Conservation (phyloP, 2,329 filamentous ascomycete species). For the Pseudomassariella vexata region DNA sequence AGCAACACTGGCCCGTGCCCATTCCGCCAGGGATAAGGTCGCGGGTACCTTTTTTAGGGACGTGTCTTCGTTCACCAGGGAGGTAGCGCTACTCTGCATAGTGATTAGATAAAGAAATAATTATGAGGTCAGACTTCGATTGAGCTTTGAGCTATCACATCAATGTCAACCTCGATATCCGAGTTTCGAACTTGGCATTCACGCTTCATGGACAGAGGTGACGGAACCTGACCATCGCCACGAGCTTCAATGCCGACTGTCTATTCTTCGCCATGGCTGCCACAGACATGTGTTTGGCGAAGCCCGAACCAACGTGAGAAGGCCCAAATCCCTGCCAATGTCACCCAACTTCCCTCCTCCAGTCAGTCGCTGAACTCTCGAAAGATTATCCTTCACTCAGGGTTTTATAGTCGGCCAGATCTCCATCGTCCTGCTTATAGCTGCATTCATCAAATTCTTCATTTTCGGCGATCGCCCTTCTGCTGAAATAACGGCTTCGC, state of each 20-base stretch:
- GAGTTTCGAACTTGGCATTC: too few relatives aligned
- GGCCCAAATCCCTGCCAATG: slow-evolving; percentile 5
- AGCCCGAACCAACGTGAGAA: slow-evolving; percentile 26
- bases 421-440: slow-evolving; percentile 83
- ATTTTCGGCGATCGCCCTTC: slow-evolving; percentile 94
- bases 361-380: slow-evolving; percentile 9
- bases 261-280: slow-evolving; percentile 13
- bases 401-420: slow-evolving; percentile 91
- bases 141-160: too few relatives aligned
- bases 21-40: too few relatives aligned
- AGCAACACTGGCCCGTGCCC: too few relatives aligned
- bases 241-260: not conserved
- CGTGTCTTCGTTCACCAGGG: too few relatives aligned
- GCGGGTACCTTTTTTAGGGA: too few relatives aligned
- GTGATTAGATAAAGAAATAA: too few relatives aligned
- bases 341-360: slow-evolving; percentile 2
- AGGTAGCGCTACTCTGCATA: too few relatives aligned
- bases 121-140: too few relatives aligned
- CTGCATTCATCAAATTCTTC: slow-evolving; percentile 98
- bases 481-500: slow-evolving; percentile 70
- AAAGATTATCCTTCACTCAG: slow-evolving; percentile 82
- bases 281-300: slow-evolving; percentile 24
- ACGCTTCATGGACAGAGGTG: too few relatives aligned
- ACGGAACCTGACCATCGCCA: too few relatives aligned
- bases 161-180: too few relatives aligned